These are phyloP conservation scores for Pseudonectria foliicola DNA, from an alignment of 2,329 filamentous ascomycete genomes.

Conservation along the genomic window DNA sequence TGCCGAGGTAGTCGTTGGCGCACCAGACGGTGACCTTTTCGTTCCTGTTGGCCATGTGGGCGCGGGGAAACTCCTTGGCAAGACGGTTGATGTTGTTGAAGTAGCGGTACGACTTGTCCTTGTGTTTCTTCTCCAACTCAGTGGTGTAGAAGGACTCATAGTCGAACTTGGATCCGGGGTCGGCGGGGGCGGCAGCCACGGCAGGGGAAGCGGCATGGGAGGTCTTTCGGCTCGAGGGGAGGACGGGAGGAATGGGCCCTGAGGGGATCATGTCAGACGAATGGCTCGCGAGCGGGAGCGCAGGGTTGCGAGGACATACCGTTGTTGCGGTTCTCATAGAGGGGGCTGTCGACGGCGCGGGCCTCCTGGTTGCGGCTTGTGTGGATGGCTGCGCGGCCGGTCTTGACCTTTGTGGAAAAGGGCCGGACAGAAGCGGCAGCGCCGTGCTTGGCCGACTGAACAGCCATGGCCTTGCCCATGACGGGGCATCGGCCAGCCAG, in stretches of 20 bases:
- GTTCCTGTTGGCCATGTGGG: slow-evolving; percentile 77
- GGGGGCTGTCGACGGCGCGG: slow-evolving; percentile 59
- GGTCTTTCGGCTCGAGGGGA: slow-evolving; percentile 16
- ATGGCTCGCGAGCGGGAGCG: background rate
- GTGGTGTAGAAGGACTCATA: slow-evolving; percentile 83
- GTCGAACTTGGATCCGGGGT: slow-evolving; percentile 61
- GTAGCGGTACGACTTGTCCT: slow-evolving; percentile 99
- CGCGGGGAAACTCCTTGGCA: slow-evolving; percentile 90
- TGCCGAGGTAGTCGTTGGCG: slow-evolving; percentile 97
- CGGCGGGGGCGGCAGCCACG: slow-evolving; percentile 15
- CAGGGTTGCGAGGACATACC: slow-evolving; percentile 32
- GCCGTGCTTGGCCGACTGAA: slow-evolving; percentile 61
- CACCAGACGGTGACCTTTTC: slow-evolving; percentile 97
- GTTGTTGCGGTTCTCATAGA: slow-evolving; percentile 42
- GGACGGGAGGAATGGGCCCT: slow-evolving; percentile 19
- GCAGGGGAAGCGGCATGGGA: slow-evolving; percentile 16
- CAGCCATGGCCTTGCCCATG: slow-evolving; percentile 95
- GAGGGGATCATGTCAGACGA: slow-evolving; percentile 4
- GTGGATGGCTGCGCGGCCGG: slow-evolving; percentile 69
- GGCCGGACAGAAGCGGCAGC: slow-evolving; percentile 43
- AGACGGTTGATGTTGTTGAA: slow-evolving; percentile 99
- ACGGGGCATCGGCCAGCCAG: slow-evolving; percentile 92
- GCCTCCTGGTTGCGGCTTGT: slow-evolving; percentile 73
- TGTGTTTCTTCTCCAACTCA: slow-evolving; percentile 97
- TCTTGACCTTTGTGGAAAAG: slow-evolving; percentile 42